These are phyloP conservation scores for Hirsutella minnesotensis DNA, from an alignment of 2,329 filamentous ascomycete genomes.

Conservation along the genomic window DNA sequence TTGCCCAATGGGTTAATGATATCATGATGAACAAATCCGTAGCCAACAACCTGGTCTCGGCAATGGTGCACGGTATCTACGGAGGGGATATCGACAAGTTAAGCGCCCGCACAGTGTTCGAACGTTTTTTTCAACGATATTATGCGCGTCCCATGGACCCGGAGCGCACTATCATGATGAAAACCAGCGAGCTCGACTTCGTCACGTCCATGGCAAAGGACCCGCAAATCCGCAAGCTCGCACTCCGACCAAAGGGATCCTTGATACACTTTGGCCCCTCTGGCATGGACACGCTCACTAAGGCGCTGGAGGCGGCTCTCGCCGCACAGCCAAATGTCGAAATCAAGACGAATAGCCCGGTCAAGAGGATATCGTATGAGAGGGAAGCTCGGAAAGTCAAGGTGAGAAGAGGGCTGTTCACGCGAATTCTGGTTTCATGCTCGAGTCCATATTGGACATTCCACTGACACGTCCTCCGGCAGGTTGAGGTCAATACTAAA, in stretches of 20 bases:
- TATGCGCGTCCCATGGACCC: conserved; percentile 12
- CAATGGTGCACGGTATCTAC: conserved; percentile 76
- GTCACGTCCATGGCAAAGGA: conserved; percentile 16
- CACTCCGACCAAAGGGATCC: conserved; percentile 16
- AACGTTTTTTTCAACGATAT: conserved; percentile 18
- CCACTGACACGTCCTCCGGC: too few species aligned
- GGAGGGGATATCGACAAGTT: conserved; percentile 78
- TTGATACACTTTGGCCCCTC: conserved; percentile 26
- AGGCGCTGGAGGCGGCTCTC: conserved; percentile 40
- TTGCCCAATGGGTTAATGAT: conserved; percentile 23
- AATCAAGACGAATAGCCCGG: conserved; percentile 36
- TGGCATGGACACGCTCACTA: conserved; percentile 52
- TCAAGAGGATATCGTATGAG: conserved; percentile 34
- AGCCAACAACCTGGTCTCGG: conserved; percentile 65
- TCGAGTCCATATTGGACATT: too few species aligned
- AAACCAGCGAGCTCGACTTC: conserved; percentile 16
- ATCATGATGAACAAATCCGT: conserved; percentile 23
- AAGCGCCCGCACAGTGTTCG: conserved; percentile 52
- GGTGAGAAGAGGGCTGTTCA: conserved; percentile 19
- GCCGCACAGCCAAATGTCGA: conserved; percentile 43
- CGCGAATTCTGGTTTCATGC: too few species aligned
- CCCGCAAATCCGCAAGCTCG: conserved; percentile 17
- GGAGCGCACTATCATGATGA: conserved; percentile 31
- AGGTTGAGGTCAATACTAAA: too few species aligned
- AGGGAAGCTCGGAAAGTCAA: conserved; percentile 23